phyloP scores from a whole-genome alignment of 257 asterid genomes.

The Solanum virginianum region DNA sequence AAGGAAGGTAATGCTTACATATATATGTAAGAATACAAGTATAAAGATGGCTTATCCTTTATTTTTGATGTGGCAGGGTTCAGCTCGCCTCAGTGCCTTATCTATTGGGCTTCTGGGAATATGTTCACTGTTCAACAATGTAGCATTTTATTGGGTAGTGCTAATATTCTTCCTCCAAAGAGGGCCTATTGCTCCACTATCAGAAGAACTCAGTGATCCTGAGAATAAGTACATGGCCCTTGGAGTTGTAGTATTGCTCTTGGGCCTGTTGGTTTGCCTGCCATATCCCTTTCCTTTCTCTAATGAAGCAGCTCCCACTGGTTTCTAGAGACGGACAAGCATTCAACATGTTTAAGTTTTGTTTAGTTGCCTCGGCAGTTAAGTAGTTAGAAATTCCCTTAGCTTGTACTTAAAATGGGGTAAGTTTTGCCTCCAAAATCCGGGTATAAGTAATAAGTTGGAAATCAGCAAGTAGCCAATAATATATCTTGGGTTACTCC shows the following conservation, averaged over 20 bases:
- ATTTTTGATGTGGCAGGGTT: constrained; percentile 34
- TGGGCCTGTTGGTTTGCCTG: constrained; percentile 72
- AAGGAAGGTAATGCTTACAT: constrained; percentile 59
- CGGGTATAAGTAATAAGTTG: no score
- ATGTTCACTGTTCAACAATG: constrained; percentile 64
- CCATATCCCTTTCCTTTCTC: constrained; percentile 83
- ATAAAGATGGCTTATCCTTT: background rate
- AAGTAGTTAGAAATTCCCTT: background rate
- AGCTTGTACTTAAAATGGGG: background rate
- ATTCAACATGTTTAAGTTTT: background rate
- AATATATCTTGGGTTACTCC: no score
- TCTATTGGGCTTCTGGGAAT: constrained; percentile 77
- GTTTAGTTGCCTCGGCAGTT: background rate
- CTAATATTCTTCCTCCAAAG: constrained; percentile 89
- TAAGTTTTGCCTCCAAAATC: no score
- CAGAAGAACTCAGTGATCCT: constrained; percentile 81
- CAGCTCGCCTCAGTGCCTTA: constrained; percentile 53
- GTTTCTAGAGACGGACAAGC: background rate
- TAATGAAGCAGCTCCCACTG: constrained; percentile 16
- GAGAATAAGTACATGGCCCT: constrained; percentile 41
- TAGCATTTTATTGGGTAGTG: constrained; percentile 88
- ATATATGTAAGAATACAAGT: background rate
- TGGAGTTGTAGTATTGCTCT: constrained; percentile 53
- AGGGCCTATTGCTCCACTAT: constrained; percentile 83
- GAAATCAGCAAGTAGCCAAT: no score